Percentiles rank a stretch among this genome's conserved stretches.
phyloP scores from a whole-genome alignment of 768 basidiomycete species.

The Kwoniella europaea region DNA sequence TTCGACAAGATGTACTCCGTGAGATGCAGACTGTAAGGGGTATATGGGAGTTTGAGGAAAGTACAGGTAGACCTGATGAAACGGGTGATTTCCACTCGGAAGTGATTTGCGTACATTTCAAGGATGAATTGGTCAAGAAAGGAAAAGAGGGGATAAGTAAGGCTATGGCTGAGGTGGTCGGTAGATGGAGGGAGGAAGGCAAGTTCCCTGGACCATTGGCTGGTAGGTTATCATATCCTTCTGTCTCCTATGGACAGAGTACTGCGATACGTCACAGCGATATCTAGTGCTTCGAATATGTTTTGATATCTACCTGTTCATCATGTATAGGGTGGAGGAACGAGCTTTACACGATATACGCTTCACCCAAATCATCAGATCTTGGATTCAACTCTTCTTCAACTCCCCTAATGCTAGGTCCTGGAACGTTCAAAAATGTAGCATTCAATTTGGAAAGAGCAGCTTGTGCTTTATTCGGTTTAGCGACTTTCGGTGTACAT shows the following conservation, averaged over 20 bases:
- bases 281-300: background rate
- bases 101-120: conserved; percentile 60
- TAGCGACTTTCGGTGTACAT: conserved; percentile 91
- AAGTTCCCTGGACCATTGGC: conserved; percentile 56
- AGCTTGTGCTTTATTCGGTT: conserved; percentile 84
- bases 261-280: too few species aligned
- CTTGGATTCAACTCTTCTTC: conserved; percentile 3
- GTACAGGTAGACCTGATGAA: conserved; percentile 25
- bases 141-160: conserved; percentile 41
- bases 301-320: conserved; percentile 49
- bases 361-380: conserved; percentile 39
- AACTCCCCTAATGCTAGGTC: background rate
- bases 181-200: conserved; percentile 54
- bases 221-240: conserved; percentile 42
- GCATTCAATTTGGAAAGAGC: conserved; percentile 89
- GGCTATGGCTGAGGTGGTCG: conserved; percentile 35
- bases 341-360: conserved; percentile 72
- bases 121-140: conserved; percentile 33
- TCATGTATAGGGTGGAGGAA: conserved; percentile 79
- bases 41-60: conserved; percentile 25
- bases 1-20: conserved; percentile 56
- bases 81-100: conserved; percentile 59
- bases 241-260: too few species aligned
- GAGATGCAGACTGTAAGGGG: conserved; percentile 14
- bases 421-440: conserved; percentile 30